A percentile compares a stretch with the other conserved stretches of the same genome.
Conservation (phyloP, 176 grass and related monocot species). For the Bolboschoenus planiculmis region DNA sequence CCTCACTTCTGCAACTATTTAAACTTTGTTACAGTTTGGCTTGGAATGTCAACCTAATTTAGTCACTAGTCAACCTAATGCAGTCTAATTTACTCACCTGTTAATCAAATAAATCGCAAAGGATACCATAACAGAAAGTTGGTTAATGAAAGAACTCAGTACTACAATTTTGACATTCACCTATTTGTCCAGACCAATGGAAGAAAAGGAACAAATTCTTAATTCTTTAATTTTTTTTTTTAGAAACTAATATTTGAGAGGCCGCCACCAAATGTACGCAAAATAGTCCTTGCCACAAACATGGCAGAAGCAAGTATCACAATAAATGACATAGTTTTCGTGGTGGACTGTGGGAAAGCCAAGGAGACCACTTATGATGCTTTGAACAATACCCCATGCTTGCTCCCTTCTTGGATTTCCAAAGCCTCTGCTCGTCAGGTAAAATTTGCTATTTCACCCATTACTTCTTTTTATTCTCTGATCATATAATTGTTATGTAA, state of each 20-base stretch:
- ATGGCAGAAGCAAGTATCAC: conserved; percentile 99
- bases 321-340: conserved; percentile 95
- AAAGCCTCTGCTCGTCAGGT: conserved; percentile 96
- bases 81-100: not conserved
- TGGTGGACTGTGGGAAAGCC: conserved; percentile 96
- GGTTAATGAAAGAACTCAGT: not conserved
- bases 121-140: no score
- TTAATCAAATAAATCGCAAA: not conserved
- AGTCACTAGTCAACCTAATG: not conserved
- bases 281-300: conserved; percentile 93
- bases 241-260: conserved; percentile 95
- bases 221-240: not conserved
- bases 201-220: not conserved
- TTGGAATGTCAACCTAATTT: not conserved
- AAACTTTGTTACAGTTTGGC: not conserved
- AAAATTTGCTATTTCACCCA: conserved; percentile 7
- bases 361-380: conserved; percentile 97
- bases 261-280: conserved; percentile 76
- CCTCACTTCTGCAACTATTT: not conserved
- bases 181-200: not conserved
- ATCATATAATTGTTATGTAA: not conserved
- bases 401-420: conserved; percentile 98
- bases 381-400: conserved; percentile 95
- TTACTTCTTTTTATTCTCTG: conserved; percentile 6
- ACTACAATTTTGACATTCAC: not conserved